Conservation (phyloP, 1,284 basidiomycete species). For the Acaromyces ingoldii region DNA sequence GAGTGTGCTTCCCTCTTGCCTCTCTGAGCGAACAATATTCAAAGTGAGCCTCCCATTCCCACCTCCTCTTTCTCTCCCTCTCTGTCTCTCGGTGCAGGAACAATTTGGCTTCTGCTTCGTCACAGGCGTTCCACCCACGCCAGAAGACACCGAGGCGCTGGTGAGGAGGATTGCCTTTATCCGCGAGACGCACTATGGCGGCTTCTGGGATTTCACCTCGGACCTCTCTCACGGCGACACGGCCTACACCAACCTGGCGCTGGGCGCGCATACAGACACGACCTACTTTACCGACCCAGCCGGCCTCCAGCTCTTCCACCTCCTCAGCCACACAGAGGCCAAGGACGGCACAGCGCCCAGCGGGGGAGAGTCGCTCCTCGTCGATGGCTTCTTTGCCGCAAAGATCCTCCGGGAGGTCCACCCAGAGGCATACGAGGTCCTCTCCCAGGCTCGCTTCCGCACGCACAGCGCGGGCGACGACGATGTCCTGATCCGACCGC, state of each 20-base stretch:
- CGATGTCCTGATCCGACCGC: conserved; percentile 34
- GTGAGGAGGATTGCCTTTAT: conserved; percentile 77
- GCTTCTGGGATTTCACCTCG: conserved; percentile 95
- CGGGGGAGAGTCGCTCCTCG: conserved; percentile 82
- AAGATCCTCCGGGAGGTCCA: conserved; percentile 68
- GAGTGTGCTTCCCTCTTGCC: conserved; percentile 45
- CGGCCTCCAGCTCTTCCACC: conserved; percentile 89
- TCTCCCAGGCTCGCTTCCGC: conserved; percentile 68
- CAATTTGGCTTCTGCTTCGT: conserved; percentile 84
- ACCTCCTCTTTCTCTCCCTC: conserved; percentile 2
- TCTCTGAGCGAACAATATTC: background rate
- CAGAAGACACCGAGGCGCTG: conserved; percentile 78
- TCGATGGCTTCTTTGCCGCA: conserved; percentile 90
- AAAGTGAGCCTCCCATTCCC: background rate
- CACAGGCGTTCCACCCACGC: conserved; percentile 70
- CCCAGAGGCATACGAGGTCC: conserved; percentile 67
- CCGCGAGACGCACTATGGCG: conserved; percentile 83
- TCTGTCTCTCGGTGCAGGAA: conserved; percentile 11
- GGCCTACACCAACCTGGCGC: conserved; percentile 74
- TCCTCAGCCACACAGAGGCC: conserved; percentile 61
- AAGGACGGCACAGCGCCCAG: conserved; percentile 54
- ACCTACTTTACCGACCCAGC: conserved; percentile 69
- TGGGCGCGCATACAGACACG: conserved; percentile 90
- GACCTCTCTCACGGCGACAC: conserved; percentile 80
- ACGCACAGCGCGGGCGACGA: conserved; percentile 69